Conservation (phyloP, 495 filamentous ascomycete species). For the Lichina pygmaea region DNA sequence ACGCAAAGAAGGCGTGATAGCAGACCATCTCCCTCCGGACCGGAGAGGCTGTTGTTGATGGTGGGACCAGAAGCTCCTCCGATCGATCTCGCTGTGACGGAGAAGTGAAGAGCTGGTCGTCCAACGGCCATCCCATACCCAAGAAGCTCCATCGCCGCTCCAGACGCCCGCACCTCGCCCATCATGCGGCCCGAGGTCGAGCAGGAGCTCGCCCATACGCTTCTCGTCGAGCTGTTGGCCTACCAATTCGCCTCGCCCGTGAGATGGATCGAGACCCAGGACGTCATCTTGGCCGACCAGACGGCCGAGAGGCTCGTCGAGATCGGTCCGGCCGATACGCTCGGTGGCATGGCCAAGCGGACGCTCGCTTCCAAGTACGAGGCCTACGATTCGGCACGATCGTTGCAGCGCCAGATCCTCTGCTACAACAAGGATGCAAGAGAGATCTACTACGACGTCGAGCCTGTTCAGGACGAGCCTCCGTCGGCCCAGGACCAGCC, state of each 20-base stretch:
- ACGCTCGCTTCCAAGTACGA: slow-evolving; percentile 96
- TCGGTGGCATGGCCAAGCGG: slow-evolving; percentile 91
- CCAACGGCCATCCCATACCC: too few relatives aligned
- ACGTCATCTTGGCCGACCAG: slow-evolving; percentile 94
- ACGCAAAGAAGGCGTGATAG: too few relatives aligned
- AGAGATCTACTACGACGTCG: slow-evolving; percentile 98
- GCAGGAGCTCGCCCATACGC: slow-evolving; percentile 91
- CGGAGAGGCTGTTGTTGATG: too few relatives aligned
- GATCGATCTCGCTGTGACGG: too few relatives aligned
- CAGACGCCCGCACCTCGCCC: slow-evolving; percentile 4
- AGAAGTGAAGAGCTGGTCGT: too few relatives aligned
- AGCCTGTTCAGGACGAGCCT: slow-evolving; percentile 74
- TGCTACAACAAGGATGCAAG: slow-evolving; percentile 99
- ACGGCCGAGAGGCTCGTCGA: slow-evolving; percentile 92
- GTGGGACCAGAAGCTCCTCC: too few relatives aligned
- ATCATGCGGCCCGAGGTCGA: slow-evolving; percentile 94
- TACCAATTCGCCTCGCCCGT: slow-evolving; percentile 98
- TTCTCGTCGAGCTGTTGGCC: slow-evolving; percentile 92
- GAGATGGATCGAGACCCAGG: slow-evolving; percentile 98
- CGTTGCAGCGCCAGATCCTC: slow-evolving; percentile 84
- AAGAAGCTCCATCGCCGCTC: too few relatives aligned
- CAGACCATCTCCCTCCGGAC: too few relatives aligned
- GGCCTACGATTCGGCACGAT: slow-evolving; percentile 90
- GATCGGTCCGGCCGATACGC: slow-evolving; percentile 90
- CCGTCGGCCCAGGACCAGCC: slow-evolving; percentile 8